Evolutionary conservation across 164 flowering plant genomes (phyloP).

Genomic region (Malania oleifera): DNA sequence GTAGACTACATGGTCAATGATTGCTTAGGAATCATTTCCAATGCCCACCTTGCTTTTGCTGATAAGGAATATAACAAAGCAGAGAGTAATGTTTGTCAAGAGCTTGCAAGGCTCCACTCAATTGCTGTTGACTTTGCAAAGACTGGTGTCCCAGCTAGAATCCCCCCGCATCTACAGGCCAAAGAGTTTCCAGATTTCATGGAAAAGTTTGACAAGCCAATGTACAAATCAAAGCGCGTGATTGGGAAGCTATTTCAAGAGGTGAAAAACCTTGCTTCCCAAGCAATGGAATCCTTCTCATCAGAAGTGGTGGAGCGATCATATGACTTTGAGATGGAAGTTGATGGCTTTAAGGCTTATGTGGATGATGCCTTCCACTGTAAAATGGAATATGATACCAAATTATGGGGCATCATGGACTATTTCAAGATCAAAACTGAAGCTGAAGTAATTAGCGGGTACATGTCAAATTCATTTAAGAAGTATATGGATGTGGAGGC

Average conservation of each 20-base stretch:
- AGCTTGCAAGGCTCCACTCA: background rate
- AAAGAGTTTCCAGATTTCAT: background rate
- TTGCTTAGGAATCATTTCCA: background rate
- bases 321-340: no score
- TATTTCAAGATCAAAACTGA: background rate
- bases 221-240: background rate
- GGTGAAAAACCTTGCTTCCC: background rate
- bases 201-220: background rate
- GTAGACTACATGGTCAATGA: background rate
- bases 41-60: background rate
- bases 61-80: background rate
- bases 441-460: background rate
- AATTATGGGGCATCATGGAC: background rate
- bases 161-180: background rate
- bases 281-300: background rate
- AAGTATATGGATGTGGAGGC: background rate
- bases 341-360: background rate
- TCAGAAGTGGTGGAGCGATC: background rate
- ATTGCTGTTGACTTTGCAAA: background rate
- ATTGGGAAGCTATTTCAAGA: background rate
- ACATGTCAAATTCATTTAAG: background rate
- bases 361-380: background rate
- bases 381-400: background rate
- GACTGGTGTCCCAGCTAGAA: background rate
- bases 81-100: background rate